Base-by-base conservation (phyloP, 1,284 basidiomycete species). In the Waitea zeae region DNA sequence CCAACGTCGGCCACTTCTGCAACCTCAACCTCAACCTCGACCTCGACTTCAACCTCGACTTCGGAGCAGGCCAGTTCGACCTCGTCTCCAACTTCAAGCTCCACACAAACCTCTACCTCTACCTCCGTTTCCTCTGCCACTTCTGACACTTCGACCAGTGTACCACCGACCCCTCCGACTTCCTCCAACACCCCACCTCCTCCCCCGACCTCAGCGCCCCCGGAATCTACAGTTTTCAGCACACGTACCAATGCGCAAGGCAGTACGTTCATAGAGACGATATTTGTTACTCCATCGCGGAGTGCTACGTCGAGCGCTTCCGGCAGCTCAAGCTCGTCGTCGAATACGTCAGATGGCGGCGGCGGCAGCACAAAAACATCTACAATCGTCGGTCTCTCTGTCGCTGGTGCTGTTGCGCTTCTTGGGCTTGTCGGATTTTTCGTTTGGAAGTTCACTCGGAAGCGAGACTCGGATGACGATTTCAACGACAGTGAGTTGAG, bases 381-480 rank as follows among this genome's bases (percentile, higher is more conserved):
- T 3, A 77, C 79, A 22, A 81, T 86, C 45, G 52, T 84, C 31
- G 81, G 81, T 32, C 58, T 86, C 38, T 74, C 78, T 0, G 78
- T 86, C 17, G 73, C 80, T 7, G 81, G 78, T 27, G 80, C 78
- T 38, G 58, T 83, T 36, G 76, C 77, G 18, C 50, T 73, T 14
- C 53, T 86, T 44, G 74, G 66, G 7, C 62, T 86, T 33, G 52
- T 74, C 36, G 67, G 58, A 9, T 84, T 86, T 57, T 67, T 82
- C 43, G 56, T 80, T 27, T 86, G 82, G 82, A 86, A 86, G 51
- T 69, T 83, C 48, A 79, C 74, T 2, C 65, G 75, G 44, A 86
- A 84, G 50, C 70, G 75, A 41, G 70, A 72, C 48, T 44, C 57
- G 22, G 50, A 53, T 36, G 72, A 52, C 36, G 73, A 78, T 43